A percentile compares a stretch with the other conserved stretches of the same genome.
Conservation (phyloP, 192 early-diverging fungal species). For the Coemansia sp. region DNA sequence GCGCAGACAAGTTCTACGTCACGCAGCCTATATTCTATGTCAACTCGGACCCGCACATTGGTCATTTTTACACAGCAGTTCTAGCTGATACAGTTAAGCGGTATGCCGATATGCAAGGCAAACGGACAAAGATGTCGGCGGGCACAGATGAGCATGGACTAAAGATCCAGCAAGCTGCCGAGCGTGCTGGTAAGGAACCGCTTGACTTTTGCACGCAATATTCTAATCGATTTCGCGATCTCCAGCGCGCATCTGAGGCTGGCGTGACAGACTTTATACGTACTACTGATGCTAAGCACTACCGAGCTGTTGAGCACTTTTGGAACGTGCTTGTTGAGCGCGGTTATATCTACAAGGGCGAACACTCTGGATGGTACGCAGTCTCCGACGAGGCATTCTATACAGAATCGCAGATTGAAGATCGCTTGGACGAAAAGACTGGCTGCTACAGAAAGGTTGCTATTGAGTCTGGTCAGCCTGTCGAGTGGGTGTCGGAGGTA, state of each 20-base stretch:
- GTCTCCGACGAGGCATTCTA: conserved; percentile 96
- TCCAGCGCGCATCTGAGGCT: conserved; percentile 73
- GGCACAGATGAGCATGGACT: conserved; percentile 98
- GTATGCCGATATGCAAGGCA: conserved; percentile 69
- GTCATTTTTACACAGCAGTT: conserved; percentile 88
- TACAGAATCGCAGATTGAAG: conserved; percentile 67
- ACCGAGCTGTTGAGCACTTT: conserved; percentile 62
- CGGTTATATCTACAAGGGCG: conserved; percentile 88
- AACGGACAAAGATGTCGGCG: conserved; percentile 40
- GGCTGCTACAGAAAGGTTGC: conserved; percentile 38
- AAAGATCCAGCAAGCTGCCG: conserved; percentile 94
- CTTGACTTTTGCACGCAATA: conserved; percentile 79
- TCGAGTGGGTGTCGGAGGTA: conserved; percentile 89
- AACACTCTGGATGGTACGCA: conserved; percentile 92
- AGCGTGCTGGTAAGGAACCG: conserved; percentile 54
- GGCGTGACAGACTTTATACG: conserved; percentile 79
- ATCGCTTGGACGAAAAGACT: conserved; percentile 44
- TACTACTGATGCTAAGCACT: conserved; percentile 80
- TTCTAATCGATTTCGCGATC: conserved; percentile 50
- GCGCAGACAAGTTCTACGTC: conserved; percentile 55
- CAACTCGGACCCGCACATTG: conserved; percentile 82
- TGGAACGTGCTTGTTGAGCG: conserved; percentile 69
- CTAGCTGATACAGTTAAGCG: conserved; percentile 79
- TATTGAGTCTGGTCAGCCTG: conserved; percentile 76
- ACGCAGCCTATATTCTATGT: conserved; percentile 85